Conservation (phyloP, 2,329 filamentous ascomycete species). For the Fusarium sp. region DNA sequence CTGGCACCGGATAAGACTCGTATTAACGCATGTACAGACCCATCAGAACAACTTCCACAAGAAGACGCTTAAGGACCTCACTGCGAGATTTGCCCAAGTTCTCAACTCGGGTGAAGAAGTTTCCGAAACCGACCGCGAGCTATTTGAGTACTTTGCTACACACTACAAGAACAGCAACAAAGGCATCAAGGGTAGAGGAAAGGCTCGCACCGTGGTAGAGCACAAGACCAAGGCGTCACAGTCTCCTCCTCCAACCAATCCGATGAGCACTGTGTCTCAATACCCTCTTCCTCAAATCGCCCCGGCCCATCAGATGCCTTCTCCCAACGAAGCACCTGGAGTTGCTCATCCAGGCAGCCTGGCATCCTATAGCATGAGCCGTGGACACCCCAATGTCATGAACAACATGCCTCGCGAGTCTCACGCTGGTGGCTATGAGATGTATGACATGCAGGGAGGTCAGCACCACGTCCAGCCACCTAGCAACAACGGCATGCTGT, state of each 20-base stretch:
- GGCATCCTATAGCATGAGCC: conserved; percentile 48
- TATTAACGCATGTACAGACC: conserved; percentile 59
- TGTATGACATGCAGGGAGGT: conserved; percentile 58
- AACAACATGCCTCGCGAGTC: conserved; percentile 46
- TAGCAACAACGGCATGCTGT: conserved; percentile 48
- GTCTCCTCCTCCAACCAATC: conserved; percentile 35
- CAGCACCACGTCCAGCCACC: conserved; percentile 37
- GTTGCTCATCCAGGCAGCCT: conserved; percentile 44
- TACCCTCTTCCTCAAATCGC: conserved; percentile 44
- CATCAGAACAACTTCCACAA: conserved; percentile 96
- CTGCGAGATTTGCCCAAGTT: conserved; percentile 70
- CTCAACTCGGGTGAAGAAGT: conserved; percentile 66
- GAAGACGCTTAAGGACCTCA: conserved; percentile 74
- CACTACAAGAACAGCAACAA: conserved; percentile 99
- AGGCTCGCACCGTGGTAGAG: conserved; percentile 72
- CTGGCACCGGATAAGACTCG: not conserved
- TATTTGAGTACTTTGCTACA: conserved; percentile 84
- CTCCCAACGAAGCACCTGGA: conserved; percentile 37
- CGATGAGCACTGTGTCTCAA: conserved; percentile 30
- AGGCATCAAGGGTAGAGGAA: conserved; percentile 95
- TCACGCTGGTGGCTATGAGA: conserved; percentile 51
- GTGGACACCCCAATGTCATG: conserved; percentile 41
- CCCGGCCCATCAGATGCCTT: conserved; percentile 31
- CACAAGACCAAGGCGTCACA: conserved; percentile 45
- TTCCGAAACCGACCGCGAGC: conserved; percentile 73